A percentile compares a stretch with the other conserved stretches of the same genome.
Conservation (phyloP, 352 stramenopile species). For the Phytophthora litchii region DNA sequence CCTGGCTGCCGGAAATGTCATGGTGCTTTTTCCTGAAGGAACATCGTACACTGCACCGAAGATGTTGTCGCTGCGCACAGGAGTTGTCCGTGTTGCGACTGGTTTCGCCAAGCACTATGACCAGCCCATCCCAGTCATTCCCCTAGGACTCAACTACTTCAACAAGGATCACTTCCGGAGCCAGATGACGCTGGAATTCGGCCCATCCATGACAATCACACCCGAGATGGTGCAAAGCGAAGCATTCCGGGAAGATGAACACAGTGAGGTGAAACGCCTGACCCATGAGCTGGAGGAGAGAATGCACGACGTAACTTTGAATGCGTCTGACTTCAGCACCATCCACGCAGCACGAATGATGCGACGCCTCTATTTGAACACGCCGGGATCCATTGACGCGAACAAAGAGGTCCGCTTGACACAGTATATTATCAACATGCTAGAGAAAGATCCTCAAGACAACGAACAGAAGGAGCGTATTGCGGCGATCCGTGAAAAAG, state of each 20-base stretch:
- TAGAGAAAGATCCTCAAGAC: conserved; percentile 51
- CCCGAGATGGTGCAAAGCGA: conserved; percentile 53
- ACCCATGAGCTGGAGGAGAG: conserved; percentile 50
- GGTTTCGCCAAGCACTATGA: conserved; percentile 76
- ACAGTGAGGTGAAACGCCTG: conserved; percentile 56
- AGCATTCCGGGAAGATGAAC: conserved; percentile 42
- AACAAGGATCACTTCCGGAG: conserved; percentile 84
- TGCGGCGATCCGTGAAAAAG: conserved; percentile 49
- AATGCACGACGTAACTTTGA: conserved; percentile 54
- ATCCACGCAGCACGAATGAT: conserved; percentile 67
- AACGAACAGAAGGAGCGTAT: conserved; percentile 47
- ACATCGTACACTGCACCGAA: conserved; percentile 83
- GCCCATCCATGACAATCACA: conserved; percentile 57
- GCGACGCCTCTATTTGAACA: conserved; percentile 73
- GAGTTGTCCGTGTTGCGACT: conserved; percentile 72
- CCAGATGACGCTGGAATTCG: conserved; percentile 77
- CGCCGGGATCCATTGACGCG: conserved; percentile 60
- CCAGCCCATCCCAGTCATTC: conserved; percentile 71
- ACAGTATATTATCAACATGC: conserved; percentile 78
- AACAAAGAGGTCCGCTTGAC: conserved; percentile 79
- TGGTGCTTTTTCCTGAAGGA: conserved; percentile 82
- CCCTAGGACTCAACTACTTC: conserved; percentile 81
- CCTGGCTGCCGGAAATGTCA: conserved; percentile 63
- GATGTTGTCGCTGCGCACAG: conserved; percentile 78
- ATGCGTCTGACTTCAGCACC: conserved; percentile 69